Base-by-base conservation (phyloP, 805 yeast species). In the Metschnikowia amazonensis region DNA sequence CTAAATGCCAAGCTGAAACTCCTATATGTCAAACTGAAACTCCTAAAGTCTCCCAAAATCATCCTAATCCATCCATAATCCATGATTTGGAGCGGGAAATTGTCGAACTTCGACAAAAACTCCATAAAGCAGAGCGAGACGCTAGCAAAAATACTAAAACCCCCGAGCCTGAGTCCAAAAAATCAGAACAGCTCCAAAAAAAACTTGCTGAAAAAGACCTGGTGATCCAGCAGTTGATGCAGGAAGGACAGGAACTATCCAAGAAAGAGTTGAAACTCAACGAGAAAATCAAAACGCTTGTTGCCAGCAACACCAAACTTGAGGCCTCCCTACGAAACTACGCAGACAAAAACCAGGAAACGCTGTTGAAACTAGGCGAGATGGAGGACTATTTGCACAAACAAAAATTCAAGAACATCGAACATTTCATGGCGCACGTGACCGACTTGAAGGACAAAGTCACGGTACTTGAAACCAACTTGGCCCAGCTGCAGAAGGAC, bases 191-290 rank as follows among this genome's bases (percentile, higher is more conserved):
- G 5, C 51, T 58, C 45, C 55, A 46, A 50, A 69, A 54, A 51
- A 74, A 64, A 45, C 62, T 63, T 38, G 65, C 51, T 56, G 78
- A 63, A 55, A 83, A 69, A 68, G 87, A 89, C 42, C 75, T 70
- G 10, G 77, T 80, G 25, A 80, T 90, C 21, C 75, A 77, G 14
- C 81, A 83, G 46, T 66, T 90, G 24, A 59, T 86, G 58, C 80
- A 77, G 44, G 96, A 89, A 63, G 96, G 96, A 3, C 82, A 84
- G 50, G 79, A 76, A 20, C 64, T 89, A 31, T 80, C 94, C 0
- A 74, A 75, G 47, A 81, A 79, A 49, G 97, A 92, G 56, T 72
- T 88, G 23, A 79, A 77, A 52, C 73, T 81, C 43, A 81, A 78
- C 53, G 86, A 81, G 33, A 71, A 82, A 0, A 79, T 90, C 41